Evolutionary conservation across 495 filamentous ascomycete genomes (phyloP), one percentile per base, ranked within the genome.

Genomic region (Aspergillus leporis): DNA sequence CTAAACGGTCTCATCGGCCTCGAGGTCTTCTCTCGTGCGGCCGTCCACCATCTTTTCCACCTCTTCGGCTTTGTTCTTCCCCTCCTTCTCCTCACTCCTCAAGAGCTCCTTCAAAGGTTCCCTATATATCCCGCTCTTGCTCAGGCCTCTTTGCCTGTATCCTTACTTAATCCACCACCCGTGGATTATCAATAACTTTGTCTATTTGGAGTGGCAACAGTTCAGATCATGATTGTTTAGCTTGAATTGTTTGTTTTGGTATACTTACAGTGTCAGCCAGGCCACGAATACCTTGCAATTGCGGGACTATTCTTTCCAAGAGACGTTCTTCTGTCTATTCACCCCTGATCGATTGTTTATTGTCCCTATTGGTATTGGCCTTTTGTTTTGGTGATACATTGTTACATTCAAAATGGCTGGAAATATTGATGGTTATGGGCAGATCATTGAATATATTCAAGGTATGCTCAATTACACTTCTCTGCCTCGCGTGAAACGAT

Each of bases 361-460:
- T 36, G 28, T 32, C 52, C 34, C 36, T 41, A 47, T 58, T 50
- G 19, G 50, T 51, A 28, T 32, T 51, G 51, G 25, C 31, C 47
- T 56, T 62, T 60, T 52, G 56, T 67, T 47, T 43, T 51, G 31
- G 58, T 43, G 48, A 36, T 55, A 30, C 40, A 61, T 40, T 23
- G 23, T 40, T 43, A 45, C 62, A 53, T 52, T 51, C 60, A 65
- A 62, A 41, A 80, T 78, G 75, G 62, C 75, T 50, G 67, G 69
- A 53, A 64, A 76, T 36, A 69, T 71, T 28, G 75, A 73, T 64
- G 83, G 75, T 67, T 87, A 85, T 66, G 87, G 87, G 50, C 86
- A 90, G 72, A 83, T 90, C 46, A 88, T 91, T 61, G 88, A 91
- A 74, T 91, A 91, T 69, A 90, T 91, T 56, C 83, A 87, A 81